Base-by-base conservation (phyloP, 176 grass and related monocot species). In the Musa troglodytarum region DNA sequence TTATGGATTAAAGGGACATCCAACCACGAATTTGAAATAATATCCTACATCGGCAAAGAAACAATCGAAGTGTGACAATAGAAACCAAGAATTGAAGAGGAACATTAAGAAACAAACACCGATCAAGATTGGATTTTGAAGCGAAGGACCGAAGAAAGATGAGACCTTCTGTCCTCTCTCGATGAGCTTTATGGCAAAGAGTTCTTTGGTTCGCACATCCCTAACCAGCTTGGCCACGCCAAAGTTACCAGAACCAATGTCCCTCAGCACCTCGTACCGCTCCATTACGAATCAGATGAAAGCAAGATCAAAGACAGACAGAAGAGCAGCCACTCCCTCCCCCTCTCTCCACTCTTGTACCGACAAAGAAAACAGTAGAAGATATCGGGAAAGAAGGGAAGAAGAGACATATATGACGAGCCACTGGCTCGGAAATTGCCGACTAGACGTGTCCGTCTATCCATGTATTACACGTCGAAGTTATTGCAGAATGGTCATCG, bases 181-280 rank as follows among this genome's bases (percentile, higher is more conserved):
- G 82, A 96, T 96, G 84, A 89, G 81, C 80, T 96, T 96, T 72
- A 96, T 82, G 52, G 92, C 92, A 1, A 89, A 89, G 54, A 96
- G 85, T 80, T 92, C 89, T 10, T 80, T 71, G 0, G 86, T 92
- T 0, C 87, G 79, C 74, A 77, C 87, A 82, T 96, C 82, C 49
- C 86, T 19, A 82, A 96, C 89, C 62, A 96, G 86, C 84, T 81
- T 89, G 2, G 92, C 89, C 0, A 96, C 84, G 0, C 92, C 89
- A 55, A 92, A 96, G 83, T 92, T 89, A 61, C 92, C 92, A 1
- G 87, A 82, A 11, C 92, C 92, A 58, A 96, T 92, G 75, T 87
- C 92, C n/a, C 89, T 79, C 50, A 96, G 82, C 0, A 82, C 77
- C 78, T 96, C 92, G 43, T 96, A 96, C 82, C 65, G 85, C 13